phyloP scores from a whole-genome alignment of 192 early-diverging fungal species.

The Hyaloraphidium curvatum region DNA sequence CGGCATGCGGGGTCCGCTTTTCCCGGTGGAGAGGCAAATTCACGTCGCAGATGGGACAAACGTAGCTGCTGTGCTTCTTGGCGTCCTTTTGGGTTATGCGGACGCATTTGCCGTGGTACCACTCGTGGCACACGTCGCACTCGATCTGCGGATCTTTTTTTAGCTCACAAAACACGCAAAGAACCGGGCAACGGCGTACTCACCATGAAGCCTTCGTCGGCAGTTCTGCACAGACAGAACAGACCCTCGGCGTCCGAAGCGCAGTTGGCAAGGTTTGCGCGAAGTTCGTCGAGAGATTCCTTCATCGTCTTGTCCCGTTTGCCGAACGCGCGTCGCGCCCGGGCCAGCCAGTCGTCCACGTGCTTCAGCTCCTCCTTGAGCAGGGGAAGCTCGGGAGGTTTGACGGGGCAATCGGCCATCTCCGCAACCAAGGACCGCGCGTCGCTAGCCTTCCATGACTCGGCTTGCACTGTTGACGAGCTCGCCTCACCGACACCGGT shows the following conservation, averaged over 20 bases:
- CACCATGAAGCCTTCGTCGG: neutral
- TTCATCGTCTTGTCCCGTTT: neutral
- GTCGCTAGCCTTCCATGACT: too few species aligned
- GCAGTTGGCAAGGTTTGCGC: neutral
- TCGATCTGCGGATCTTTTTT: neutral
- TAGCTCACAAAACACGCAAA: neutral
- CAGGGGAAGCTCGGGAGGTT: too few species aligned
- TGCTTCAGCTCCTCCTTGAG: too few species aligned
- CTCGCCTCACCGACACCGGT: too few species aligned
- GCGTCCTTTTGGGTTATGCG: constrained; percentile 2
- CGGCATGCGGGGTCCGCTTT: neutral
- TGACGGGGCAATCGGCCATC: too few species aligned
- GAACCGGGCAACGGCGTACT: neutral
- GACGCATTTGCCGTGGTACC: constrained; percentile 3
- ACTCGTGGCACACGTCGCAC: constrained; percentile 2
- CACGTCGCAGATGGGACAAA: neutral
- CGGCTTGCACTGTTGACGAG: too few species aligned
- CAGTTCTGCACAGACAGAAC: neutral
- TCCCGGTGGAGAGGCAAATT: neutral
- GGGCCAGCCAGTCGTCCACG: too few species aligned
- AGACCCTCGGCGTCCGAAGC: neutral
- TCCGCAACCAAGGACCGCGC: too few species aligned
- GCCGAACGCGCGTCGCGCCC: too few species aligned
- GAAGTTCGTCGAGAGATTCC: neutral
- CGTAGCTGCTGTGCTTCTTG: neutral